These are phyloP conservation scores for Cutaneotrichosporon dermatis DNA, from an alignment of 1,284 basidiomycete species.

Conservation along the genomic window DNA sequence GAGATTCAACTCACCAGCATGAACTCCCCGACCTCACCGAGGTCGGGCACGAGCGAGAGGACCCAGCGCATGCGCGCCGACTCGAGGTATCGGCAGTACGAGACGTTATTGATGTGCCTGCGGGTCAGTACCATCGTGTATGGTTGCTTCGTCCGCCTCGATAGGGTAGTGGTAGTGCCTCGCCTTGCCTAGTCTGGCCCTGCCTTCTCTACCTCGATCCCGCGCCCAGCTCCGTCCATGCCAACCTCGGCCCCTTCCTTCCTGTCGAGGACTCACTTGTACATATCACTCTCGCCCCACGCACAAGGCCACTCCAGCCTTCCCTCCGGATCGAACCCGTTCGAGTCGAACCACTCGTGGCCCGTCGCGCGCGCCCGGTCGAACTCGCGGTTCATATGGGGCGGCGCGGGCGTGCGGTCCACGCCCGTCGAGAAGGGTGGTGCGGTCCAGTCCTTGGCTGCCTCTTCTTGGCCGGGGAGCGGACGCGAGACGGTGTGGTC, in stretches of 20 bases:
- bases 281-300: conserved; percentile 48
- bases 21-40: conserved; percentile 23
- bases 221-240: background rate
- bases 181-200: background rate
- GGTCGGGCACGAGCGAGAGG: conserved; percentile 28
- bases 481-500: conserved; percentile 34
- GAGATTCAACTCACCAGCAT: conserved; percentile 5
- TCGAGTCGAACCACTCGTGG: conserved; percentile 21
- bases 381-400: conserved; percentile 11
- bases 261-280: conserved; percentile 30
- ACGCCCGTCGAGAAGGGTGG: background rate
- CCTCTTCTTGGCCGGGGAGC: conserved; percentile 9
- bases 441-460: background rate
- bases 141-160: background rate
- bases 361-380: conserved; percentile 18
- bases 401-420: conserved; percentile 7
- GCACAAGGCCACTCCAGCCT: conserved; percentile 43
- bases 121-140: background rate
- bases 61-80: conserved; percentile 36
- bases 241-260: background rate
- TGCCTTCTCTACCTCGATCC: background rate
- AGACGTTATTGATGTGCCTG: conserved; percentile 48
- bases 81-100: conserved; percentile 43
- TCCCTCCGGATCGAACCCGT: conserved; percentile 36
- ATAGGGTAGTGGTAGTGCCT: too few species aligned